Base-by-base conservation (phyloP, 768 basidiomycete species). In the Tylopilus cervinicoccineus region DNA sequence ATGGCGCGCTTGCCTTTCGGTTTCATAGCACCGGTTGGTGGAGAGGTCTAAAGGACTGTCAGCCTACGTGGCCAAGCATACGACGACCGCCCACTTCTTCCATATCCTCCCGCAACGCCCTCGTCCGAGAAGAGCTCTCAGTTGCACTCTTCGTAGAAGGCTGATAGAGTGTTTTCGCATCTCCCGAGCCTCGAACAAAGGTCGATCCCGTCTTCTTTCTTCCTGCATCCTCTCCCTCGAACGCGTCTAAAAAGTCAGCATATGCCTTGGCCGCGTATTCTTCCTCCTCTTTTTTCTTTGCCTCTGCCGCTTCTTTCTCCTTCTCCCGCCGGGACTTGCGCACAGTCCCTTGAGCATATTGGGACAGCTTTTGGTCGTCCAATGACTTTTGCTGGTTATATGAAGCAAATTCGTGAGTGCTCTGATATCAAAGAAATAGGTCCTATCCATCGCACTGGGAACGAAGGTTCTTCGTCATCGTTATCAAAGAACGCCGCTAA, bases 1-100 rank as follows among this genome's bases (percentile, higher is more conserved):
- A 98, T 98, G 1, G 89, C 92, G 43, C 95, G 81, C 65, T 92
- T 96, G 3, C 96, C 96, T 65, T 92, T 96, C 0, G 89, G 84
- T 63, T 84, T 92, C 1, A 83, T 78, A 6, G 65, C 71, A 49
- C 60, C 62, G 20, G 65, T 50, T 13, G 84, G 80, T 20, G 88
- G 84, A n/a, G 79, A 77, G 0, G 76, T 74, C 78, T 85, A 43
- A 7, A 53, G 54, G 4, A 42, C 37, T 23, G 39, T 64, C 19
- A 55, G 50, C 16, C 34, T 8, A 37, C 17, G 22, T 3, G 14
- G 32, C 29, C 19, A 6, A 41, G 32, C 37, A 45, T 19, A 56
- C 28, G 19, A 29, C 39, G 24, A 62, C 41, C 5, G 64, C 73
- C 56, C 51, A 64, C 65, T 6, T 66, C 65, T 23, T 69, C 64